Conservation (phyloP, 495 filamentous ascomycete species). For the Parachaetomium inaequale region DNA sequence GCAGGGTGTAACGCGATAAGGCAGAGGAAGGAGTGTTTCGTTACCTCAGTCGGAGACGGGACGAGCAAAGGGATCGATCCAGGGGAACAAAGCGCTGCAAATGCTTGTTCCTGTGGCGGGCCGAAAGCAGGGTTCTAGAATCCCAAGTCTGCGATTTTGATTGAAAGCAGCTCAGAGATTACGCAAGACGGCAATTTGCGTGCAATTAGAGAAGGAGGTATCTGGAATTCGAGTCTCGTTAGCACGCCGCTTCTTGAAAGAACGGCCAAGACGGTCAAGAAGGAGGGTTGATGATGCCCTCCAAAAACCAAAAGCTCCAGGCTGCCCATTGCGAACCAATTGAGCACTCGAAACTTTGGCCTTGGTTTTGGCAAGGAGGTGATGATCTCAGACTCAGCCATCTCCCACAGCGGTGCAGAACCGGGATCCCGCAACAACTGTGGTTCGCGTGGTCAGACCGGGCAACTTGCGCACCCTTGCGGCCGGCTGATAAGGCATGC, state of each 20-base stretch:
- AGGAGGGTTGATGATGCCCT: neutral
- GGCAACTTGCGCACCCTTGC: neutral
- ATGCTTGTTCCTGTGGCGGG: neutral
- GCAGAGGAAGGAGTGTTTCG: neutral
- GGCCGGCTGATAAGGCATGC: neutral
- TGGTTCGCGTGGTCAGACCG: neutral
- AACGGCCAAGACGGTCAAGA: neutral
- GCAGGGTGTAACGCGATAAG: conserved; percentile 7
- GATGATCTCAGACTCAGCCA: neutral
- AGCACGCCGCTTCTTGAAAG: conserved; percentile 9
- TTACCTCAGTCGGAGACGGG: conserved; percentile 5
- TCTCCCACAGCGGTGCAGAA: neutral
- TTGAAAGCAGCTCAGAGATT: neutral
- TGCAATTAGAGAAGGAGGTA: neutral
- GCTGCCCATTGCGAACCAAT: neutral
- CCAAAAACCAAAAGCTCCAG: neutral
- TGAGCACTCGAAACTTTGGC: neutral
- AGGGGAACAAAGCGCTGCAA: neutral
- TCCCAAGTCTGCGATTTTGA: neutral
- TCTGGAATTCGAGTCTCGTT: neutral
- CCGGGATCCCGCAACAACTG: neutral
- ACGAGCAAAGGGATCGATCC: neutral
- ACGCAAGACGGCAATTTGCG: neutral
- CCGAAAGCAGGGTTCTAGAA: neutral
- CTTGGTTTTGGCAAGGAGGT: neutral